phyloP scores from a whole-genome alignment of 306 rosid genomes.

The Inga leiocalycina region DNA sequence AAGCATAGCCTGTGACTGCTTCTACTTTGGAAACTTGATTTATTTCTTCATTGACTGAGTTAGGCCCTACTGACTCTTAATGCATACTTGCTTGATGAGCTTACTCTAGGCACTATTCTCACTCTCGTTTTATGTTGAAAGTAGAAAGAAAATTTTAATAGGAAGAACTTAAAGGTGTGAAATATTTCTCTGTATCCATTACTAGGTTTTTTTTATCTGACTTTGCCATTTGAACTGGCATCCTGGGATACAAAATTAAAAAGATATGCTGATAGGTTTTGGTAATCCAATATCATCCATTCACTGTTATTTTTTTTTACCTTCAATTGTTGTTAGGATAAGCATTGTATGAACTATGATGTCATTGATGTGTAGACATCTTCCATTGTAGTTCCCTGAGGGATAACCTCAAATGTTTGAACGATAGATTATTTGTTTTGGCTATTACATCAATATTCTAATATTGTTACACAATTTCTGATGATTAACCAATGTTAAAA shows the following conservation, averaged over 20 bases:
- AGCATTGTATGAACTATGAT: background rate
- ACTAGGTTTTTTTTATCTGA: background rate
- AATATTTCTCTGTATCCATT: background rate
- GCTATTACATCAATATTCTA: background rate
- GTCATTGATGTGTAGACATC: background rate
- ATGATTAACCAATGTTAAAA: conserved; percentile 14
- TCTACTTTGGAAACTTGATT: background rate
- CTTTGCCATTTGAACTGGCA: background rate
- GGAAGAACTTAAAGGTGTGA: background rate
- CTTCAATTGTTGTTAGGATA: background rate
- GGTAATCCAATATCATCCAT: background rate
- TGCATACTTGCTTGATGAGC: too few species aligned
- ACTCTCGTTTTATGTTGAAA: background rate
- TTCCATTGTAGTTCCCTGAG: background rate
- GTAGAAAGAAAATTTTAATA: too few species aligned
- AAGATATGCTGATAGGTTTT: background rate
- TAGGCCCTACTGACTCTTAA: background rate
- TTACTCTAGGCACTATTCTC: too few species aligned
- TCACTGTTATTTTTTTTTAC: background rate
- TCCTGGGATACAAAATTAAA: background rate
- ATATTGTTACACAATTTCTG: background rate
- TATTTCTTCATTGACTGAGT: background rate
- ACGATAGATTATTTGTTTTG: background rate
- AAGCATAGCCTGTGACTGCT: background rate
- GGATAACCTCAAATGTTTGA: background rate